Evolutionary conservation across 495 filamentous ascomycete genomes (phyloP), one percentile per base, ranked within the genome.

Genomic region (Penicillium bialowiezense): DNA sequence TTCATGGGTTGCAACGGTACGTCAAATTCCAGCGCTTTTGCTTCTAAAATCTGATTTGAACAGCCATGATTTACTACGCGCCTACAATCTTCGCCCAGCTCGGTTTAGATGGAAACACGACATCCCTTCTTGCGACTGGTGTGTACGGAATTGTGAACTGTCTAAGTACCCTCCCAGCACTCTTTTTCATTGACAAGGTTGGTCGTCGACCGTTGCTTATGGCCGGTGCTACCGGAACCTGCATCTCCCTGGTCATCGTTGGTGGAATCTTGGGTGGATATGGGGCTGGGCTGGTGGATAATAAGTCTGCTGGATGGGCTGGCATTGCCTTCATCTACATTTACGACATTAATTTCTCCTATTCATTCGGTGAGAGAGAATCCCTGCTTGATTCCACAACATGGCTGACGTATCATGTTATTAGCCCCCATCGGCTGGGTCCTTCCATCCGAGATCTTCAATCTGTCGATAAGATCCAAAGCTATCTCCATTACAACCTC

Each of bases 91-190:
- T 93, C 74, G 60, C 68, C 23, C 72, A 80, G 33, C 77, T 93
- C 2, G 89, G 89, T 3, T 72, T 89, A 29, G 67, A 60, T 56
- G 62, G 66, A 38, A 89, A 78, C 56, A 80, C 84, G 0, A 82
- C 76, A 6, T 85, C 83, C 0, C 80, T 91, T 7, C 76, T 91
- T 3, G 88, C 87, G 3, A 91, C 89, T 0, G 88, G 87, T 28
- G 87, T 91, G 0, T 86, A 89, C 28, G 87, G 88, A 26, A 86
- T 92, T 52, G 84, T 84, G 57, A 87, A 90, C 78, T 88, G 88
- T 62, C 59, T 76, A 31, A 84, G 87, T 62, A 96, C 90, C 1
- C 64, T 88, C 34, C 72, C 82, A n/a, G 88, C 89, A 3, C 80
- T 95, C 33, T 62, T 82, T 31, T 69, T 86, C 41, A 91, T 95